Conservation (phyloP, 768 basidiomycete genomes). For the Russula earlei region DNA sequence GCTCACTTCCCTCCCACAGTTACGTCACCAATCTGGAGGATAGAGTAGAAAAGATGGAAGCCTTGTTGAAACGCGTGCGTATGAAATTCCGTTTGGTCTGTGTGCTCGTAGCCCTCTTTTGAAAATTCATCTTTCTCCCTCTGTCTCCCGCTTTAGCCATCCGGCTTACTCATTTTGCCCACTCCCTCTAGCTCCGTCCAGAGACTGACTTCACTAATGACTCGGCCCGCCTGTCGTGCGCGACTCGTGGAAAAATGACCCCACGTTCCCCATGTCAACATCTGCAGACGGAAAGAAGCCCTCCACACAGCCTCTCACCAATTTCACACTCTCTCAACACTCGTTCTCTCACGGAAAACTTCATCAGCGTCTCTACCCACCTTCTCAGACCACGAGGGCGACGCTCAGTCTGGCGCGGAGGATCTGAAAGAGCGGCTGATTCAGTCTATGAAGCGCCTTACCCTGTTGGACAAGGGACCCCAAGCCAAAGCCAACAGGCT, state of each 20-base stretch:
- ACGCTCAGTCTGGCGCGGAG: neutral
- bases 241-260: conserved; percentile 49
- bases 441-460: conserved; percentile 13
- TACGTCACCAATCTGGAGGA: conserved; percentile 30
- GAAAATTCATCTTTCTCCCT: conserved; percentile 19
- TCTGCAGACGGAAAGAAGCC: neutral
- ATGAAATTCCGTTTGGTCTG: neutral
- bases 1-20: conserved; percentile 17
- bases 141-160: neutral
- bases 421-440: neutral
- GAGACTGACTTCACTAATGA: conserved; percentile 48
- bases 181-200: conserved; percentile 44
- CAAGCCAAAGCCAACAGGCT: conserved; percentile 13
- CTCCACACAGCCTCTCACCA: neutral
- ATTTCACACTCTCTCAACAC: conserved; percentile 4
- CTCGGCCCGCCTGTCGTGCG: conserved; percentile 54
- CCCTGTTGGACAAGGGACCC: conserved; percentile 6
- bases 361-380: neutral
- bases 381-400: neutral
- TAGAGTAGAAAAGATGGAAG: conserved; percentile 30
- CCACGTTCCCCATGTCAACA: conserved; percentile 7
- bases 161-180: neutral
- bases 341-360: neutral
- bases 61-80: conserved; percentile 30
- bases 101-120: neutral